A percentile compares a stretch with the other conserved stretches of the same genome.
These are phyloP conservation scores for Tephrocybe sp. DNA, from an alignment of 768 basidiomycete genomes.

Conservation along the genomic window DNA sequence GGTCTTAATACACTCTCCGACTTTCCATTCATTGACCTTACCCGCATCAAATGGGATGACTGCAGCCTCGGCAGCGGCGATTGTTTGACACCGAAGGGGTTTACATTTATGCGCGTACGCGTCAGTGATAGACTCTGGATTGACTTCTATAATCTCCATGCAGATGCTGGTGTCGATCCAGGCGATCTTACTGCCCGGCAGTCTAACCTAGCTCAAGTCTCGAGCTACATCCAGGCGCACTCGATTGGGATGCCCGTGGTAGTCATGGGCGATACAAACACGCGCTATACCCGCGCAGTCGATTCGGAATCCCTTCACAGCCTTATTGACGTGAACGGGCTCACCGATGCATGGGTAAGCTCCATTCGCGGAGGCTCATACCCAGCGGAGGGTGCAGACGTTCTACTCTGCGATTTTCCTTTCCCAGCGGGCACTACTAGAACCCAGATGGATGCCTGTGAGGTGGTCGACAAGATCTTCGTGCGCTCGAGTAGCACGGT, in stretches of 20 bases:
- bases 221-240: constrained; percentile 24
- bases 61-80: constrained; percentile 30
- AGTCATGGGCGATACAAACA: constrained; percentile 39
- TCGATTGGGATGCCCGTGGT: constrained; percentile 34
- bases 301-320: constrained; percentile 26
- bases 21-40: constrained; percentile 32
- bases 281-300: constrained; percentile 32
- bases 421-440: constrained; percentile 29
- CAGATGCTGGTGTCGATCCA: constrained; percentile 33
- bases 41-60: constrained; percentile 29
- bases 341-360: constrained; percentile 33
- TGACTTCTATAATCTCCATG: constrained; percentile 39
- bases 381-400: constrained; percentile 25
- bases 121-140: constrained; percentile 33
- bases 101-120: constrained; percentile 34
- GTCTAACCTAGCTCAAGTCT: constrained; percentile 33
- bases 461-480: constrained; percentile 38
- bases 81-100: constrained; percentile 40
- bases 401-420: constrained; percentile 30
- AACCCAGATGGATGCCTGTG: constrained; percentile 29
- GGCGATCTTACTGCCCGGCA: constrained; percentile 31
- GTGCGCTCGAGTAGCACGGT: constrained; percentile 24
- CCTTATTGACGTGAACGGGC: constrained; percentile 21
- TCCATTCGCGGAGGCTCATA: constrained; percentile 22
- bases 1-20: constrained; percentile 38